These are phyloP conservation scores for Apiospora kogelbergensis DNA, from an alignment of 2,329 filamentous ascomycete genomes.

Conservation along the genomic window DNA sequence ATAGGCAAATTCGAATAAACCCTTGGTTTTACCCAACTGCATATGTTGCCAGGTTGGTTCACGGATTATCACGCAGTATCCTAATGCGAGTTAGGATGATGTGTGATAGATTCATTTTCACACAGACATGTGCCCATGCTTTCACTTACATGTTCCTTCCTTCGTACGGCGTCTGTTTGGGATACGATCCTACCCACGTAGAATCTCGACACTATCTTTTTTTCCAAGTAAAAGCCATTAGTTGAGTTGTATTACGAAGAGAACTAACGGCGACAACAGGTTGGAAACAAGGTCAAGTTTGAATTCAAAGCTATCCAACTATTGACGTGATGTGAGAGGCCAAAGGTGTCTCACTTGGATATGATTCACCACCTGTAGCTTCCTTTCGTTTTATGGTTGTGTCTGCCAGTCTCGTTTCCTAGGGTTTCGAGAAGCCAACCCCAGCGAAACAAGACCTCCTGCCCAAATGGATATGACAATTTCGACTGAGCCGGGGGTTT, in stretches of 20 bases:
- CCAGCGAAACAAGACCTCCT: slow-evolving; percentile 3
- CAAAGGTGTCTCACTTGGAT: slow-evolving; percentile 31
- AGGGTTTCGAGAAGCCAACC: neutral
- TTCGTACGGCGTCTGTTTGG: no score
- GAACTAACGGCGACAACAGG: no score
- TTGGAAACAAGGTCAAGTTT: slow-evolving; percentile 33
- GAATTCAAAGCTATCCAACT: slow-evolving; percentile 35
- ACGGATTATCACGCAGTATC: no score
- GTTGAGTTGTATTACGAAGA: neutral
- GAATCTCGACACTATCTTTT: no score
- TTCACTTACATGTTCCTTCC: no score
- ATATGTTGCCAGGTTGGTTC: no score
- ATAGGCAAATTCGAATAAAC: neutral
- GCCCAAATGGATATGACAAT: slow-evolving; percentile 20
- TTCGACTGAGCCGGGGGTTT: slow-evolving; percentile 34
- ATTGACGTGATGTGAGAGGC: slow-evolving; percentile 27
- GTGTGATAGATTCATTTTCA: no score
- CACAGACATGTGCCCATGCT: no score
- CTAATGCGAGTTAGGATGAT: no score
- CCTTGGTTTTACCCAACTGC: no score
- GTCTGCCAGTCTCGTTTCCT: slow-evolving; percentile 14
- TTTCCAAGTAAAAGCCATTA: no score
- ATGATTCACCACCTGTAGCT: slow-evolving; percentile 34
- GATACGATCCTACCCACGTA: no score
- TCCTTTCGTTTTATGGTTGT: slow-evolving; percentile 27